A percentile compares a stretch with the other conserved stretches of the same genome.
These are phyloP conservation scores for Filobasidium uniguttulatum DNA, from an alignment of 1,284 basidiomycete species.

Conservation along the genomic window DNA sequence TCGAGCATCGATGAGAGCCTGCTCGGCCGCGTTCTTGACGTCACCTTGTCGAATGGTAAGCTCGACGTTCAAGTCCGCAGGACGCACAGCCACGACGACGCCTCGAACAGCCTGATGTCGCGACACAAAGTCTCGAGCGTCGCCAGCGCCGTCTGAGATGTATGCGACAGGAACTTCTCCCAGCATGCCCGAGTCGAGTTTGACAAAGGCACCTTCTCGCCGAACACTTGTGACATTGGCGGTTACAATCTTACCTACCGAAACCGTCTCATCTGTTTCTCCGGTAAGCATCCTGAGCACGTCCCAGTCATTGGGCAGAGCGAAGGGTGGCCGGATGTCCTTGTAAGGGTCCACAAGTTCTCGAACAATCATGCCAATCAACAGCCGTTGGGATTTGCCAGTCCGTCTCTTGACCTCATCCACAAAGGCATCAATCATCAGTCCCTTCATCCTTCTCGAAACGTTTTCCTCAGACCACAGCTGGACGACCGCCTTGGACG, in stretches of 20 bases:
- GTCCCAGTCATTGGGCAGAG: conserved; percentile 57
- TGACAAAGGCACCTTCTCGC: conserved; percentile 46
- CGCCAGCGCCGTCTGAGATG: not conserved
- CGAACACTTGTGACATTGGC: conserved; percentile 55
- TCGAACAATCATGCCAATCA: conserved; percentile 71
- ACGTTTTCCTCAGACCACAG: conserved; percentile 75
- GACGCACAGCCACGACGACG: conserved; percentile 60
- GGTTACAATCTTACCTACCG: conserved; percentile 68
- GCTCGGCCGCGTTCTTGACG: conserved; percentile 38
- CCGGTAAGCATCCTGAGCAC: conserved; percentile 91
- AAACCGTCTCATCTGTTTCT: conserved; percentile 69
- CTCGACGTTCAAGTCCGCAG: conserved; percentile 55
- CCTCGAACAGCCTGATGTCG: conserved; percentile 63
- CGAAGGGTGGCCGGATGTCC: conserved; percentile 61
- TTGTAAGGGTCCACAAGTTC: conserved; percentile 78
- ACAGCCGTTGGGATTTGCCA: conserved; percentile 72
- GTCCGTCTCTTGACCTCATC: conserved; percentile 56
- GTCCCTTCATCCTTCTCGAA: conserved; percentile 69
- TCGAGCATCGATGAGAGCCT: not conserved
- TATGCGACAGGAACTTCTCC: conserved; percentile 17
- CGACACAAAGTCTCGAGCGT: conserved; percentile 8
- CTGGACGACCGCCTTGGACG: conserved; percentile 64
- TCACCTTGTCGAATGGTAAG: conserved; percentile 64
- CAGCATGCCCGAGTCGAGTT: conserved; percentile 73
- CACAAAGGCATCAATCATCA: conserved; percentile 93